Base-by-base conservation (phyloP, 2,329 filamentous ascomycete genomes). In the Chaetomiaceae sp. region DNA sequence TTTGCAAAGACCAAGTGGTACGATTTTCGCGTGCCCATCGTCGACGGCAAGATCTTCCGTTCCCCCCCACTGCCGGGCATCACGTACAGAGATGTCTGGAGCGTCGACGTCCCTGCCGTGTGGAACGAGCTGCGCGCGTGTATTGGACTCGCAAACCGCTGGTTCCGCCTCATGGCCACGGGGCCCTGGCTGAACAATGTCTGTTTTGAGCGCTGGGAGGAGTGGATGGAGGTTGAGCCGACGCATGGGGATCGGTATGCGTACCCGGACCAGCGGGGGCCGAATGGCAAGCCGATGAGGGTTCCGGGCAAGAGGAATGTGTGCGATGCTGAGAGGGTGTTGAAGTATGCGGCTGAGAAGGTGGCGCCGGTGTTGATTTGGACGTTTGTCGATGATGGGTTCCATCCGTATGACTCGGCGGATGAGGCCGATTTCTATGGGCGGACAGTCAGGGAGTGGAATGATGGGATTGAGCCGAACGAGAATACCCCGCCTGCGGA, bases 1-100 rank as follows among this genome's bases (percentile, higher is more conserved):
- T 57, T 53, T 42, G 33, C 11, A 4, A 47, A 17, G 38, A n/a
- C 14, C 12, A 51, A 39, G 37, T 57, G 54, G 54, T 57, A 42
- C 34, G 38, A 57, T 17, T 47, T 54, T 12, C 15, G 27, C 11
- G 8, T 38, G 12, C 17, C 19, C 8, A 37, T 57, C 19, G 6
- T 51, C 14, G 40, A 57, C 19, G 29, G n/a, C 14, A 34, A 6
- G n/a, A 23, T 34, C 8, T 9, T 43, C 8, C 37, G 36, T n/a
- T n/a, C n/a, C 4, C 8, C 12, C 3, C 19, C 27, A 0, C n/a
- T 44, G 12, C 8, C 22, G 1, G 53, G 44, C 12, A 29, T 53
- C 14, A 6, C 7, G 2, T 15, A 15, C 3, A 15, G 22, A 3
- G 39, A 51, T 14, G 27, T 47, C 4, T 54, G 54, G 54, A 56